Evolutionary conservation across 2,329 filamentous ascomycete genomes (phyloP), one percentile per base, ranked within the genome.

Genomic region (Botrytis deweyae): DNA sequence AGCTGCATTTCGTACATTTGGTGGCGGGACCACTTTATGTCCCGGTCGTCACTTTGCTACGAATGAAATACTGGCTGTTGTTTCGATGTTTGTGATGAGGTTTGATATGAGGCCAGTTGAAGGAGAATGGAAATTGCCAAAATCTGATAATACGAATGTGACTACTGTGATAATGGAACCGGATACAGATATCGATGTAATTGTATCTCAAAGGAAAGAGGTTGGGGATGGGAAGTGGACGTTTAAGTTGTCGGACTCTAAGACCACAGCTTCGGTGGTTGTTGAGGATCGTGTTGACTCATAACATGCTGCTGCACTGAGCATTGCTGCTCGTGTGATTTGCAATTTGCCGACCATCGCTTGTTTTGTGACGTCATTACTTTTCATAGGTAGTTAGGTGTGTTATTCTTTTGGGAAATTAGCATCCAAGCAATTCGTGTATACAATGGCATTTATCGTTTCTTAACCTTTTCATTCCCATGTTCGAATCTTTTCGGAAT

Each of bases 21-120:
- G 82, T 10, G 79, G 81, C 2, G 82, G 82, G 0, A 72, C 73
- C 2, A 72, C 70, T 14, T 66, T 7, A 80, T 84, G 82, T 72
- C 82, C 83, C 3, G 82, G 82, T 10, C 78, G 82, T 9, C 80
- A 83, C 72, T 83, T 83, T 70, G 82, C 82, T 0, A 81, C 66
- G 73, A 1, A 81, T 79, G 80, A 82, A 42, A 81, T 83, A 29
- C 59, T 82, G 20, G 78, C 79, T 9, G 71, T 82, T 14, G 79
- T 77, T 1, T 79, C 81, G 0, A 80, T 83, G 77, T 61, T 83
- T 25, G 55, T 83, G 20, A 59, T 81, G 49, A 77, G 81, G 12
- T 83, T 80, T 72, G 80, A 84, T 66, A 70, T 75, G 33, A 72
- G 14, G 18, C 59, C 65, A 4, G 29, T 33, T 5, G 14, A 42